Percentiles rank a stretch among this genome's conserved stretches.
Conservation (phyloP, 495 filamentous ascomycete genomes). For the Penicillium antarcticum region DNA sequence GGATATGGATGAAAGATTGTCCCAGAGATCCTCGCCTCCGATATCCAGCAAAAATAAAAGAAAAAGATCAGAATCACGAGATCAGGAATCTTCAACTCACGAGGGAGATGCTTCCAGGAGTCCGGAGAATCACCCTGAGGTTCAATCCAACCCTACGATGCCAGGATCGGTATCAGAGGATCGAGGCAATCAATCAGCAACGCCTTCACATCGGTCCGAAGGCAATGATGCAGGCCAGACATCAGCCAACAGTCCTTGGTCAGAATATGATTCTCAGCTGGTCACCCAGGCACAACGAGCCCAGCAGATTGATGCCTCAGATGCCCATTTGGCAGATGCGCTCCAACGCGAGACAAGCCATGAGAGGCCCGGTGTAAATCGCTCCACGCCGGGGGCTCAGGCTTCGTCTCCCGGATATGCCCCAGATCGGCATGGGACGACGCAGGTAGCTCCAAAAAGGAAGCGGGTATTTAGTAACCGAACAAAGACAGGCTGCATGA, state of each 20-base stretch:
- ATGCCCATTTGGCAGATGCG: conserved; percentile 47
- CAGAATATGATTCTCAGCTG: conserved; percentile 41
- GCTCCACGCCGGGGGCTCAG: conserved; percentile 31
- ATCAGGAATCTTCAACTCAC: conserved; percentile 18
- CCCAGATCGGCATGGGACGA: conserved; percentile 34
- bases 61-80: conserved; percentile 40
- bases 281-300: conserved; percentile 42
- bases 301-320: conserved; percentile 48
- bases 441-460: conserved; percentile 72
- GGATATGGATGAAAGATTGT: conserved; percentile 24
- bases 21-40: conserved; percentile 25
- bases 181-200: conserved; percentile 19
- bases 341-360: conserved; percentile 48
- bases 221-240: conserved; percentile 29
- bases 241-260: conserved; percentile 34
- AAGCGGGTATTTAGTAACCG: conserved; percentile 93
- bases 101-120: conserved; percentile 15
- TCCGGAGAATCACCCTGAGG: conserved; percentile 14
- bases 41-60: conserved; percentile 33
- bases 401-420: conserved; percentile 35
- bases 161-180: conserved; percentile 25
- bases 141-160: conserved; percentile 11
- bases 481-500: conserved; percentile 97
- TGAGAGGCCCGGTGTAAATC: conserved; percentile 32
- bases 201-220: conserved; percentile 27